phyloP scores from a whole-genome alignment of 2,329 filamentous ascomycete genomes.

The Cladosporium colombiae region DNA sequence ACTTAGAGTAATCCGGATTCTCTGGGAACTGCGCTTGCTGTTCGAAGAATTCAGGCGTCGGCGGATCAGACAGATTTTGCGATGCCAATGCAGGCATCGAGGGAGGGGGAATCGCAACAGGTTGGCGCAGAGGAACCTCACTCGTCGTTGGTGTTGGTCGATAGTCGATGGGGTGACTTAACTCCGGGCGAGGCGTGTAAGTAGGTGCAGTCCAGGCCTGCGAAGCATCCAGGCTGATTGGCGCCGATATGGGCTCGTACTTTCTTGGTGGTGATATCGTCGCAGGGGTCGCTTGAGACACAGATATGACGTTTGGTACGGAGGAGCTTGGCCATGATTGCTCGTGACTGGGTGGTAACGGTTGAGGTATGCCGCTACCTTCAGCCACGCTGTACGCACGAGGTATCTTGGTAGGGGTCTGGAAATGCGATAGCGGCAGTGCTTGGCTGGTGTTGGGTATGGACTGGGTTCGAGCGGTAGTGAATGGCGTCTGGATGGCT shows the following conservation, averaged over 20 bases:
- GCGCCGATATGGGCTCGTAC: conserved; percentile 16
- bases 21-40: conserved; percentile 25
- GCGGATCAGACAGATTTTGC: neutral
- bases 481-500: neutral
- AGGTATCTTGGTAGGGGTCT: neutral
- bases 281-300: neutral
- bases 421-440: conserved; percentile 7
- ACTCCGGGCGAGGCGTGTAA: conserved; percentile 28
- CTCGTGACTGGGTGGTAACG: neutral
- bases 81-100: neutral
- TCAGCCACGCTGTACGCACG: neutral
- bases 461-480: neutral
- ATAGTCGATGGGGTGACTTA: conserved; percentile 26
- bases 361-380: neutral
- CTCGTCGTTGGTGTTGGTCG: conserved; percentile 14
- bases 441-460: neutral
- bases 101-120: neutral
- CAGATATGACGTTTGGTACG: neutral
- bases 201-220: conserved; percentile 24
- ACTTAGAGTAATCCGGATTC: conserved; percentile 26
- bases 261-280: conserved; percentile 10
- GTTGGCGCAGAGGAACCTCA: neutral
- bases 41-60: conserved; percentile 29
- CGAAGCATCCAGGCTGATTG: conserved; percentile 18
- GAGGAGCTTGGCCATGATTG: neutral